Evolutionary conservation across 768 basidiomycete genomes (phyloP).

Genomic region (Boletus rufocinnamomeus): DNA sequence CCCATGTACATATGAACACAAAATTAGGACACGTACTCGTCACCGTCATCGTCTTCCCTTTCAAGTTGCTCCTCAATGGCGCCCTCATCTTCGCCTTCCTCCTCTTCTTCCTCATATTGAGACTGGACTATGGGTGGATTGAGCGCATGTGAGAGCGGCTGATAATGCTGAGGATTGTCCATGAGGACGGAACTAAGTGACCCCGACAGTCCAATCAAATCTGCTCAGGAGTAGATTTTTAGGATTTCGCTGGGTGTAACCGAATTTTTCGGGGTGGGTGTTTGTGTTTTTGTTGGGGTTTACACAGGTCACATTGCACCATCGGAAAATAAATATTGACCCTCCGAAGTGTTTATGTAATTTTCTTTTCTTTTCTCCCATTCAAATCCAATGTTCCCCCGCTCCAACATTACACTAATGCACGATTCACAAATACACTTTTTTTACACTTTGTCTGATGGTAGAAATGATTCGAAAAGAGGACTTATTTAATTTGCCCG

Average conservation of each 20-base stretch:
- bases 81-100: constrained; percentile 77
- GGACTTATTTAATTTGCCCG: neutral
- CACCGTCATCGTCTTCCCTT: constrained; percentile 46
- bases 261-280: constrained; percentile 34
- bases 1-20: constrained; percentile 5
- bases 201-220: constrained; percentile 19
- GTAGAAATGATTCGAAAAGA: neutral
- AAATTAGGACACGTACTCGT: constrained; percentile 30
- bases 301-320: constrained; percentile 28
- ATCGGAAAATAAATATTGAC: constrained; percentile 30
- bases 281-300: constrained; percentile 32
- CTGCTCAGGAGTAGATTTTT: constrained; percentile 28
- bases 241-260: constrained; percentile 34
- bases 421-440: neutral
- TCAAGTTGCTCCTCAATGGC: constrained; percentile 67
- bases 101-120: constrained; percentile 55
- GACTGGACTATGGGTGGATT: constrained; percentile 49
- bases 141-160: constrained; percentile 77
- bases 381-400: neutral
- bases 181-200: constrained; percentile 26
- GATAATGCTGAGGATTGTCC: constrained; percentile 80
- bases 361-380: neutral
- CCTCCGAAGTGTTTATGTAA: constrained; percentile 27
- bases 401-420: neutral
- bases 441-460: neutral